These are phyloP conservation scores for Xylariaceae sp. DNA, from an alignment of 2,329 filamentous ascomycete species.

Conservation along the genomic window DNA sequence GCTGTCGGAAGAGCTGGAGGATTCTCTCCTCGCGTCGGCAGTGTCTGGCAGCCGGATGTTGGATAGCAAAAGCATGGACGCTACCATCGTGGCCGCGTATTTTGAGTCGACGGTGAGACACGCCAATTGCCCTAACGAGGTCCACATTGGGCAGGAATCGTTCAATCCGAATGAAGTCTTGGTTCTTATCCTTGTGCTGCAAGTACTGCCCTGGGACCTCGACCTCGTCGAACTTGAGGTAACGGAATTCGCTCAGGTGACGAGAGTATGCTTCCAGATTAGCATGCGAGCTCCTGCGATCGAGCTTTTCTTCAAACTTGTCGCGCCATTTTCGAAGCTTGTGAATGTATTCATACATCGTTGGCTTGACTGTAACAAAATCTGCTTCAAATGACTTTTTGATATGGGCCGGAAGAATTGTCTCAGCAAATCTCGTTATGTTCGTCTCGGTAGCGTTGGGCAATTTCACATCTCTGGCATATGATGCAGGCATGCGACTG, in stretches of 20 bases:
- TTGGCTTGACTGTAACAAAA: constrained; percentile 91
- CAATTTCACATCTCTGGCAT: constrained; percentile 86
- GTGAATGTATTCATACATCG: constrained; percentile 98
- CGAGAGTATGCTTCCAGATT: constrained; percentile 83
- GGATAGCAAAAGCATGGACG: constrained; percentile 92
- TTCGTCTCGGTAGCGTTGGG: constrained; percentile 89
- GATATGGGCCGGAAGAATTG: constrained; percentile 89
- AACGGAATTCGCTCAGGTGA: constrained; percentile 92
- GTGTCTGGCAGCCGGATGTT: constrained; percentile 89
- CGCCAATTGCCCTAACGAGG: constrained; percentile 81
- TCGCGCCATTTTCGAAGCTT: constrained; percentile 94
- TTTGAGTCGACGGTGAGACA: constrained; percentile 87
- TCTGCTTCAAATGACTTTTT: constrained; percentile 96
- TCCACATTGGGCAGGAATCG: constrained; percentile 95
- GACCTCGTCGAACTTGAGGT: constrained; percentile 97
- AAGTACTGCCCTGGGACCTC: constrained; percentile 97
- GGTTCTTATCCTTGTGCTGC: constrained; percentile 97
- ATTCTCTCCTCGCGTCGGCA: constrained; percentile 94
- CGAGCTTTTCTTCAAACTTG: constrained; percentile 96
- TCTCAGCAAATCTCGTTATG: constrained; percentile 94
- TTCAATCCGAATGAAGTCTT: constrained; percentile 96
- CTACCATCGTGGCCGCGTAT: constrained; percentile 98
- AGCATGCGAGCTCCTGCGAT: constrained; percentile 69
- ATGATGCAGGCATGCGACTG: constrained; percentile 78
- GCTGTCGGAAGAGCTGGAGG: constrained; percentile 91